Evolutionary conservation across 1,284 basidiomycete genomes (phyloP).

Genomic region (Trametes hirsuta): DNA sequence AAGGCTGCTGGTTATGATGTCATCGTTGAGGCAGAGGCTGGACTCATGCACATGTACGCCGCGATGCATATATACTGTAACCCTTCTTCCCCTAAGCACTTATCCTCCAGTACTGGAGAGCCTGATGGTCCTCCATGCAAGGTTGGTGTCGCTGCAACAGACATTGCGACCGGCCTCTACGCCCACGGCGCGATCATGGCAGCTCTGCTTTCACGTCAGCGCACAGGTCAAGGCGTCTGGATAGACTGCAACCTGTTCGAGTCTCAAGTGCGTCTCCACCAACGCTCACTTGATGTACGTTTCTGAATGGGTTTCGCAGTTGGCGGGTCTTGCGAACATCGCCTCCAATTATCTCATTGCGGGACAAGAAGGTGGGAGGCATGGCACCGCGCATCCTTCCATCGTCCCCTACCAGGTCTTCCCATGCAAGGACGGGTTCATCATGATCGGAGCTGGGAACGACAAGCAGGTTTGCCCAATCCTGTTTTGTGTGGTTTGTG

Average conservation of each 20-base stretch:
- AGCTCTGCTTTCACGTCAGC: slow-evolving; percentile 78
- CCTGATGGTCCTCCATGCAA: slow-evolving; percentile 87
- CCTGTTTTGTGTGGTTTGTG: neutral
- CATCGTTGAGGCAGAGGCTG: slow-evolving; percentile 89
- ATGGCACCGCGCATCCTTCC: slow-evolving; percentile 91
- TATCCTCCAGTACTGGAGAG: slow-evolving; percentile 77
- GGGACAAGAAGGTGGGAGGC: slow-evolving; percentile 83
- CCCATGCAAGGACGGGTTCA: slow-evolving; percentile 83
- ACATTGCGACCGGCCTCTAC: slow-evolving; percentile 93
- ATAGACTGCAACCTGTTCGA: slow-evolving; percentile 92
- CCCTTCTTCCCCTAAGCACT: neutral
- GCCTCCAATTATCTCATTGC: slow-evolving; percentile 93
- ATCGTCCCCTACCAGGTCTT: slow-evolving; percentile 94
- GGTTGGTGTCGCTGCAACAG: slow-evolving; percentile 90
- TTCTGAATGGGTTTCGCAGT: slow-evolving; percentile 44
- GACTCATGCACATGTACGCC: slow-evolving; percentile 89
- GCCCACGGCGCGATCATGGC: slow-evolving; percentile 94
- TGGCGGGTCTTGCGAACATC: slow-evolving; percentile 92
- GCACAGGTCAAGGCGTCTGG: slow-evolving; percentile 88
- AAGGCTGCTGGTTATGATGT: slow-evolving; percentile 90
- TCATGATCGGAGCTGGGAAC: slow-evolving; percentile 96
- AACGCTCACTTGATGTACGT: neutral
- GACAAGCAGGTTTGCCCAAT: slow-evolving; percentile 72
- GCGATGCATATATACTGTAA: too few relatives aligned
- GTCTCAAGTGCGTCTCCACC: slow-evolving; percentile 60